These are phyloP conservation scores for Setaria italica DNA, from an alignment of 202 grass and related monocot genomes.

Conservation along the genomic window DNA sequence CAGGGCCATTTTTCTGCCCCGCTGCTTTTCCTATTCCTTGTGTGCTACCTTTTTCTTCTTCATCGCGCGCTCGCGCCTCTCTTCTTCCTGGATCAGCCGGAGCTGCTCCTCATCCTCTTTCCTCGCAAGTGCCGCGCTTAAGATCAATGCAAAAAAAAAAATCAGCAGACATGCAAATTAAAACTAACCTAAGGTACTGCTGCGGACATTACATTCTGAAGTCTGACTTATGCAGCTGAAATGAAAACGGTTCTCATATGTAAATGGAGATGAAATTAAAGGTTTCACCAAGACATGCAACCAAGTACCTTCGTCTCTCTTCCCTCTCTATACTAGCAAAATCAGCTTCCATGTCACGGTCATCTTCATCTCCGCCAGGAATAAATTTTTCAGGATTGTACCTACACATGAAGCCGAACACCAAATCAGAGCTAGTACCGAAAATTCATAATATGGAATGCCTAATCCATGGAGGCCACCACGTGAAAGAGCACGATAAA, in stretches of 20 bases:
- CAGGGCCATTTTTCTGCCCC: neutral
- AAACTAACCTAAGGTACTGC: neutral
- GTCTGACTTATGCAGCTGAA: neutral
- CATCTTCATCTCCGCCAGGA: conserved; percentile 62
- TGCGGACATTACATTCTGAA: neutral
- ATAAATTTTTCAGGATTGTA: conserved; percentile 65
- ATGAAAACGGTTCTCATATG: neutral
- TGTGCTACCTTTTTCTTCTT: conserved; percentile 50
- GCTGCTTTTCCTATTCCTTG: neutral
- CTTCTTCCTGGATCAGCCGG: conserved; percentile 67
- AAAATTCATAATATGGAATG: neutral
- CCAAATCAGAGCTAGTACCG: neutral
- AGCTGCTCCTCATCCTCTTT: conserved; percentile 74
- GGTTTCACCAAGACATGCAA: neutral
- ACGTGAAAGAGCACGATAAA: neutral
- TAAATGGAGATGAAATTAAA: neutral
- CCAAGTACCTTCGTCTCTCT: conserved; percentile 74
- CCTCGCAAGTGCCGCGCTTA: conserved; percentile 65
- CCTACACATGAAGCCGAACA: conserved; percentile 55
- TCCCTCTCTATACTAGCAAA: conserved; percentile 82
- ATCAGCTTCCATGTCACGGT: conserved; percentile 75
- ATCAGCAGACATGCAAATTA: neutral
- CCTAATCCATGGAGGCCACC: neutral
- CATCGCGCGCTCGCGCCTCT: conserved; percentile 47
- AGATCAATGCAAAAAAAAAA: neutral